phyloP scores from a whole-genome alignment of 352 stramenopile species.

The Pythium pectinolyticum region DNA sequence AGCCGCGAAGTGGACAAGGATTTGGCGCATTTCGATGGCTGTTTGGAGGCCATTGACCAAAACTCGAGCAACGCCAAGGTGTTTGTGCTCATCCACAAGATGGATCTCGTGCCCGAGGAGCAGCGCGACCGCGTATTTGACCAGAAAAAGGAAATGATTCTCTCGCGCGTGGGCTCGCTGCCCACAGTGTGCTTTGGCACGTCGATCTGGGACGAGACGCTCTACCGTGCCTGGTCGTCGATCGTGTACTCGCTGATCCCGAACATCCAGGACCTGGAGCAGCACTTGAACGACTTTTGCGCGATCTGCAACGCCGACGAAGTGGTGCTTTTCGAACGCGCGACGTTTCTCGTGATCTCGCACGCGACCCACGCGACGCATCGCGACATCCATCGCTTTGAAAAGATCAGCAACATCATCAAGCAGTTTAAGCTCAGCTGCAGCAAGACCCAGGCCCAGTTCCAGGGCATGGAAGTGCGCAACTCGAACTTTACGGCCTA shows the following conservation, averaged over 20 bases:
- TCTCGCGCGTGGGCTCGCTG: slow-evolving; percentile 87
- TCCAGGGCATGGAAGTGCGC: slow-evolving; percentile 96
- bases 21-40: slow-evolving; percentile 96
- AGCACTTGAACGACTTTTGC: slow-evolving; percentile 97
- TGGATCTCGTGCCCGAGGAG: slow-evolving; percentile 96
- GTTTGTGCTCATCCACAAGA: slow-evolving; percentile 99
- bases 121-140: slow-evolving; percentile 90
- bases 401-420: slow-evolving; percentile 99
- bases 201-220: slow-evolving; percentile 99
- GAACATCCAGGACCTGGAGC: slow-evolving; percentile 96
- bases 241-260: slow-evolving; percentile 99
- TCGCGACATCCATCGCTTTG: slow-evolving; percentile 97
- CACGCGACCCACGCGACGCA: slow-evolving; percentile 91
- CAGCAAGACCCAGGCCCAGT: slow-evolving; percentile 97
- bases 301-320: slow-evolving; percentile 95
- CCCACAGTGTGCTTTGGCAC: slow-evolving; percentile 94
- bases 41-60: slow-evolving; percentile 97
- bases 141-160: slow-evolving; percentile 93
- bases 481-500: slow-evolving; percentile 98
- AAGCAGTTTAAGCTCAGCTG: slow-evolving; percentile 99
- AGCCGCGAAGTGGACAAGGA: slow-evolving; percentile 92
- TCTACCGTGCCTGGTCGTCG: slow-evolving; percentile 98
- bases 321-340: slow-evolving; percentile 98
- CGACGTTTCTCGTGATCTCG: slow-evolving; percentile 99
- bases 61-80: slow-evolving; percentile 98